Conservation (phyloP, 2,329 filamentous ascomycete genomes). For the Biscogniauxia marginata region DNA sequence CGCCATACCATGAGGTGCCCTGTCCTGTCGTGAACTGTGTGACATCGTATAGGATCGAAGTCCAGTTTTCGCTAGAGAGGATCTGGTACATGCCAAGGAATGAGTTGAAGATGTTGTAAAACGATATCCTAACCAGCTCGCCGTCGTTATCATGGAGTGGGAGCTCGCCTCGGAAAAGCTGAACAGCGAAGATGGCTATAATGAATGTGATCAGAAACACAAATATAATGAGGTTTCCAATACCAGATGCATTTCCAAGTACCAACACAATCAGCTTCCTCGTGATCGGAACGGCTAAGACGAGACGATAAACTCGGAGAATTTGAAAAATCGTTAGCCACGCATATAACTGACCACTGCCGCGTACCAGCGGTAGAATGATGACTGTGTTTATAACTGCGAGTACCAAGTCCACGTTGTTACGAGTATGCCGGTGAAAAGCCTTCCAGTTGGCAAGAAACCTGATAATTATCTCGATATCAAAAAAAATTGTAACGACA, state of each 20-base stretch:
- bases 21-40: constrained; percentile 65
- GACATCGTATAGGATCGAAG: constrained; percentile 77
- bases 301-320: constrained; percentile 84
- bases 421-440: constrained; percentile 73
- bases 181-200: constrained; percentile 87
- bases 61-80: constrained; percentile 96
- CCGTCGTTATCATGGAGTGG: constrained; percentile 61
- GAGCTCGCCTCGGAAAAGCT: constrained; percentile 88
- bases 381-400: constrained; percentile 83
- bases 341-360: constrained; percentile 70
- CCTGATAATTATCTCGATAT: constrained; percentile 79
- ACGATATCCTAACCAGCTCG: constrained; percentile 67
- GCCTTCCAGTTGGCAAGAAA: constrained; percentile 75
- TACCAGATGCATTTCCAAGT: constrained; percentile 86
- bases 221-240: constrained; percentile 91
- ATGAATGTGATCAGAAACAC: constrained; percentile 95
- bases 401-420: constrained; percentile 77
- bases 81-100: constrained; percentile 98
- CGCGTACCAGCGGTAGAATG: constrained; percentile 75
- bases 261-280: constrained; percentile 83
- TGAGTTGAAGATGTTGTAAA: constrained; percentile 89
- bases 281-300: constrained; percentile 84
- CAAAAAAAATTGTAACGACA: constrained; percentile 72
- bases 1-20: constrained; percentile 87
- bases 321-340: constrained; percentile 96